Evolutionary conservation across 257 asterid genomes (phyloP).

Genomic region (Pogostemon cablin): DNA sequence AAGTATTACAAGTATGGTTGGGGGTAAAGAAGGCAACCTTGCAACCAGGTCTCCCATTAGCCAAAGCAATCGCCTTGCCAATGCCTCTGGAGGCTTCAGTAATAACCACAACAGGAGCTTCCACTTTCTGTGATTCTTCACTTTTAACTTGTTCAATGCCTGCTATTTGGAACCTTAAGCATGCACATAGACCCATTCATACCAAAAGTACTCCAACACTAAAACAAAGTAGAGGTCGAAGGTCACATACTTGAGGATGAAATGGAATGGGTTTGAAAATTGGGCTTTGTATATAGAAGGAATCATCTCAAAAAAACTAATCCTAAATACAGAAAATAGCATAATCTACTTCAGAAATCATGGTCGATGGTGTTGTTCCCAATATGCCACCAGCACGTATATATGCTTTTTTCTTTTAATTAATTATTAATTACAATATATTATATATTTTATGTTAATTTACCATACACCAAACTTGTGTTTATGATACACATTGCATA

Average conservation of each 20-base stretch:
- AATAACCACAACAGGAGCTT: slow-evolving; percentile 78
- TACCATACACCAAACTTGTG: too few species aligned
- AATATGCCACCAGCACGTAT: too few species aligned
- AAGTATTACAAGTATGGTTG: not conserved
- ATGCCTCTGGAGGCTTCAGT: slow-evolving; percentile 98
- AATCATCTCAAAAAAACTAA: too few species aligned
- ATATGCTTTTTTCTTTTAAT: too few species aligned
- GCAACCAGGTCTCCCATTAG: slow-evolving; percentile 91
- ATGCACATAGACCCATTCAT: slow-evolving; percentile 37
- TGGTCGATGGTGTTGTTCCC: too few species aligned
- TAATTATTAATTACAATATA: too few species aligned
- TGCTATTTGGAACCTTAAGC: slow-evolving; percentile 69
- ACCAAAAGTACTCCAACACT: not conserved
- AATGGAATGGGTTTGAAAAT: slow-evolving; percentile 52
- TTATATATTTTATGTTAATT: too few species aligned
- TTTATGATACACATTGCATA: too few species aligned
- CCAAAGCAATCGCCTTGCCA: slow-evolving; percentile 87
- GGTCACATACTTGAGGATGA: slow-evolving; percentile 47
- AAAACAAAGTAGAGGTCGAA: not conserved
- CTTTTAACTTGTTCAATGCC: slow-evolving; percentile 50
- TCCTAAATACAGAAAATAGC: too few species aligned
- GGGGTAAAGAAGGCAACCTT: slow-evolving; percentile 56
- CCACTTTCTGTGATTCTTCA: slow-evolving; percentile 57
- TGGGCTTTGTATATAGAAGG: not conserved
- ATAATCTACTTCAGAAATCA: too few species aligned